Conservation (phyloP, 768 basidiomycete genomes). For the Termitomyces sp. region DNA sequence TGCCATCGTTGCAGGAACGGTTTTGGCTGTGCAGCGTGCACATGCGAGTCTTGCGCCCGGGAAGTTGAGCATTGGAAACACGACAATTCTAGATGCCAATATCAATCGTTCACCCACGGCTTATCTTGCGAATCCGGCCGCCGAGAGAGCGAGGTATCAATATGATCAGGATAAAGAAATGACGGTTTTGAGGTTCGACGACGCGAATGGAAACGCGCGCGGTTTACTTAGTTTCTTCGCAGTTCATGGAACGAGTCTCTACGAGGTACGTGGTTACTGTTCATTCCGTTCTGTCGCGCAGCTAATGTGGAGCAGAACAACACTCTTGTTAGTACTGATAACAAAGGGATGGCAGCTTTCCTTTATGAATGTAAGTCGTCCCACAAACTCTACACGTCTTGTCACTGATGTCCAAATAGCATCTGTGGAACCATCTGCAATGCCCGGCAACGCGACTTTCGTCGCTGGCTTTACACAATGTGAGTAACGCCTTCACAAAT, state of each 20-base stretch:
- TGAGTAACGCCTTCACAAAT: conserved; percentile 24
- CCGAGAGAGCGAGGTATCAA: conserved; percentile 62
- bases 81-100: conserved; percentile 64
- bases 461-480: conserved; percentile 76
- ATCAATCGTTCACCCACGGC: conserved; percentile 74
- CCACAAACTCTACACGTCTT: not conserved
- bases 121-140: conserved; percentile 71
- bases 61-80: conserved; percentile 61
- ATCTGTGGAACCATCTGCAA: conserved; percentile 54
- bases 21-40: conserved; percentile 65
- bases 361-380: conserved; percentile 59
- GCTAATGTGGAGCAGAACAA: conserved; percentile 53
- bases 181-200: conserved; percentile 64
- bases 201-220: conserved; percentile 49
- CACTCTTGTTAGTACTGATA: conserved; percentile 76
- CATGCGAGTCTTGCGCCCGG: conserved; percentile 61
- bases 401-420: conserved; percentile 32
- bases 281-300: not conserved
- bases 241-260: conserved; percentile 80
- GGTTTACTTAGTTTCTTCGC: conserved; percentile 75
- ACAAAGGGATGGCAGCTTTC: conserved; percentile 85
- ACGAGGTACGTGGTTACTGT: conserved; percentile 43
- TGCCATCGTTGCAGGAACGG: conserved; percentile 69
- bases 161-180: conserved; percentile 75
- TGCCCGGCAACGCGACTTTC: conserved; percentile 69